Conservation (phyloP, 2,329 filamentous ascomycete genomes). For the Penicillium sp. region DNA sequence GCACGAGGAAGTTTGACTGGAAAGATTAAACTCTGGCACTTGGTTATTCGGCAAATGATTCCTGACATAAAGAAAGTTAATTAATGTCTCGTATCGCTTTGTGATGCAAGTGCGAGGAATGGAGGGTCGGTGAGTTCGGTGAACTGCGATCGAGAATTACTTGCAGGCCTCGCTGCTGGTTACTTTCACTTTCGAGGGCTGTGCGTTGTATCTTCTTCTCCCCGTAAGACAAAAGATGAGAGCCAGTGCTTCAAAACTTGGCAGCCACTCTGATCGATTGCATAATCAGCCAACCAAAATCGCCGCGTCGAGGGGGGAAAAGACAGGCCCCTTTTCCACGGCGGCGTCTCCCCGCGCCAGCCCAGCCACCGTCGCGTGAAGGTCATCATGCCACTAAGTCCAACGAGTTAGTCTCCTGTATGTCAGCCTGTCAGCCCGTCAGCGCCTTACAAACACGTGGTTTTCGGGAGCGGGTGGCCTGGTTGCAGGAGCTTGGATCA, state of each 20-base stretch:
- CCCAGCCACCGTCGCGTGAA: not conserved
- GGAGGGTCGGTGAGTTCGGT: not conserved
- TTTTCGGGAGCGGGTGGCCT: constrained; percentile 9
- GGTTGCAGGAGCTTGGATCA: constrained; percentile 15
- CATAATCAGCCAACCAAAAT: not conserved
- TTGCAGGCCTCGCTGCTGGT: no score
- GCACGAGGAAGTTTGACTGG: not conserved
- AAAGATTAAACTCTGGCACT: not conserved
- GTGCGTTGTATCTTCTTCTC: not conserved
- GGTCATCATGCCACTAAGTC: no score
- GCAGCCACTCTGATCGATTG: not conserved
- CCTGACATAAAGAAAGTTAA: not conserved
- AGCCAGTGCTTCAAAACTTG: no score
- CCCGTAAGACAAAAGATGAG: no score
- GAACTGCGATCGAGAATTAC: not conserved
- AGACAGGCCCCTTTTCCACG: not conserved
- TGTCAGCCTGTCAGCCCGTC: not conserved
- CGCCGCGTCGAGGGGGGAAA: not conserved
- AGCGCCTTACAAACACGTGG: constrained; percentile 9
- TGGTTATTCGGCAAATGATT: not conserved
- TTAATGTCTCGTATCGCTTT: not conserved
- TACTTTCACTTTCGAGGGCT: not conserved
- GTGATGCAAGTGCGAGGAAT: not conserved
- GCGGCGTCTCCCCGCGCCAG: not conserved
- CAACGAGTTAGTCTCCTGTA: no score